phyloP scores from a whole-genome alignment of 2,329 filamentous ascomycete genomes.

The Cyphellophora attinorum region DNA sequence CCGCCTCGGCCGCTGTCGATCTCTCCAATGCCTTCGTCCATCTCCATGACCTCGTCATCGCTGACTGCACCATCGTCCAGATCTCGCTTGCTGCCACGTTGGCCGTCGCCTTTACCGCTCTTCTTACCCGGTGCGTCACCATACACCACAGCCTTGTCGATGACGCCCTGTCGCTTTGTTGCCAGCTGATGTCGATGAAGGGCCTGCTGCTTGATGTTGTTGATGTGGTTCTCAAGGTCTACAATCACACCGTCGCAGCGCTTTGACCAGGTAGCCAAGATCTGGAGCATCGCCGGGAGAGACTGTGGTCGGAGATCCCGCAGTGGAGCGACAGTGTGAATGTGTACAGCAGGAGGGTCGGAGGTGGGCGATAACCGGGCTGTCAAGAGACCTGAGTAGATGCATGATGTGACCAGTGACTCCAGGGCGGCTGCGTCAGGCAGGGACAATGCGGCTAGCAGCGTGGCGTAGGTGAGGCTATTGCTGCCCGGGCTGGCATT shows the following conservation, averaged over 20 bases:
- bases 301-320: slow-evolving; percentile 73
- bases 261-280: slow-evolving; percentile 65
- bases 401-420: slow-evolving; percentile 72
- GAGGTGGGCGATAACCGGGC: slow-evolving; percentile 86
- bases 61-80: slow-evolving; percentile 25
- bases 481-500: slow-evolving; percentile 25
- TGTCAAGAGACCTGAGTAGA: slow-evolving; percentile 74
- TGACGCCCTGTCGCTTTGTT: slow-evolving; percentile 36
- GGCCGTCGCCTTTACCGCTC: slow-evolving; percentile 9
- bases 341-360: slow-evolving; percentile 60
- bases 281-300: slow-evolving; percentile 57
- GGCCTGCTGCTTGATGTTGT: slow-evolving; percentile 52
- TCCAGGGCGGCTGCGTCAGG: slow-evolving; percentile 63
- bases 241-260: slow-evolving; percentile 65
- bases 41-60: slow-evolving; percentile 17
- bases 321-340: slow-evolving; percentile 72
- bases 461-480: slow-evolving; percentile 62
- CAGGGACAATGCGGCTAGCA: slow-evolving; percentile 60
- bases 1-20: slow-evolving; percentile 1
- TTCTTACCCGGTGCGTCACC: slow-evolving; percentile 10
- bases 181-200: slow-evolving; percentile 43
- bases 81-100: slow-evolving; percentile 29
- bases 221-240: slow-evolving; percentile 68
- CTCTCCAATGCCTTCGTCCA: slow-evolving; percentile 22
- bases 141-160: slow-evolving; percentile 40